Conservation (phyloP, 2,329 filamentous ascomycete species). For the Westerdykella ornata region DNA sequence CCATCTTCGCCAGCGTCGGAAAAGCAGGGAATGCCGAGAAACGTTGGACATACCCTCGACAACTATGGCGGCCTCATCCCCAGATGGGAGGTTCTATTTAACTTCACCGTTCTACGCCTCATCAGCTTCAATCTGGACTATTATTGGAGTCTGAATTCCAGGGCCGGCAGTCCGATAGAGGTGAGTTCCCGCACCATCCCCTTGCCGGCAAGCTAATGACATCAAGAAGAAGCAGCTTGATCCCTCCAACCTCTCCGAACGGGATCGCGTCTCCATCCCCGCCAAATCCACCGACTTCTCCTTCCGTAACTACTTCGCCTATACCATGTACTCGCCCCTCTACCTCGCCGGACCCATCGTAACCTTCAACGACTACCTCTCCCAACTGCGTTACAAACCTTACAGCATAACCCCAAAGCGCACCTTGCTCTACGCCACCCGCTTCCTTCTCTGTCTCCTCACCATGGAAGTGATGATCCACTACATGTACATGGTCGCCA, state of each 20-base stretch:
- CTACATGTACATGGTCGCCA: slow-evolving; percentile 88
- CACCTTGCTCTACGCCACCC: slow-evolving; percentile 73
- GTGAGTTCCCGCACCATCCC: slow-evolving; percentile 48
- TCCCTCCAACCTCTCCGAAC: slow-evolving; percentile 76
- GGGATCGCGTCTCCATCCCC: slow-evolving; percentile 73
- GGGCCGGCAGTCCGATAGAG: slow-evolving; percentile 63
- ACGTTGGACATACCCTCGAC: slow-evolving; percentile 69
- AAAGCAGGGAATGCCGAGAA: slow-evolving; percentile 42
- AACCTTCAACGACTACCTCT: slow-evolving; percentile 97
- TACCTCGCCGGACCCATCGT: slow-evolving; percentile 90
- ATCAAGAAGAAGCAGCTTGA: slow-evolving; percentile 97
- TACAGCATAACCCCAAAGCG: slow-evolving; percentile 63
- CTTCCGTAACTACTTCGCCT: slow-evolving; percentile 84
- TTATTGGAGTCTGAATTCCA: slow-evolving; percentile 75
- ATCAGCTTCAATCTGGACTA: slow-evolving; percentile 98
- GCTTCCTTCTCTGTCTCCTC: slow-evolving; percentile 72
- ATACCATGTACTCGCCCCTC: slow-evolving; percentile 82
- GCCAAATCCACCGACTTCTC: slow-evolving; percentile 64
- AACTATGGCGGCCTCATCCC: slow-evolving; percentile 73
- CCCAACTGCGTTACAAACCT: slow-evolving; percentile 68
- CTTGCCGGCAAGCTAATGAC: slow-evolving; percentile 50
- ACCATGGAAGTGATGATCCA: slow-evolving; percentile 83
- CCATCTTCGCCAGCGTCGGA: slow-evolving; percentile 39
- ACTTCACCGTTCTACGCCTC: slow-evolving; percentile 82
- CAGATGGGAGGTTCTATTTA: slow-evolving; percentile 96